These are phyloP conservation scores for Tolypocladium inflatum DNA, from an alignment of 2,329 filamentous ascomycete species.

Conservation along the genomic window DNA sequence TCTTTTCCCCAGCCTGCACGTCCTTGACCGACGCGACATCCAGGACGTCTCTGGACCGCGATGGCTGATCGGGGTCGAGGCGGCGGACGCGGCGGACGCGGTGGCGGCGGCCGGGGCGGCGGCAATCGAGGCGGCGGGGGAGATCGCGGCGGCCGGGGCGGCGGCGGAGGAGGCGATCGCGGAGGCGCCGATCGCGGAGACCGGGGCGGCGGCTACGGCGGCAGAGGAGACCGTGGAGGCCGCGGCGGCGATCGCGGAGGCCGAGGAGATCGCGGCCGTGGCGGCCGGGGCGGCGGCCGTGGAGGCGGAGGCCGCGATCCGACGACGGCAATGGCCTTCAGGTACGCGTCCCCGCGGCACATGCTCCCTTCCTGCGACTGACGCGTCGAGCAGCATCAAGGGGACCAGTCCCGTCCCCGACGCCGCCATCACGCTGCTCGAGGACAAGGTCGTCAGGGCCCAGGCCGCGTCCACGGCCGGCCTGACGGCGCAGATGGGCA, in stretches of 20 bases:
- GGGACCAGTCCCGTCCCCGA: constrained; percentile 13
- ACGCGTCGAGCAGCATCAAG: constrained; percentile 11
- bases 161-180: not conserved
- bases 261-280: constrained; percentile 8
- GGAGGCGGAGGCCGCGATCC: constrained; percentile 7
- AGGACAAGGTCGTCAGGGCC: constrained; percentile 26
- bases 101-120: constrained; percentile 6
- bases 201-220: constrained; percentile 1
- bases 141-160: constrained; percentile 5
- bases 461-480: constrained; percentile 16
- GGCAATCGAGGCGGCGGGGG: constrained; percentile 5
- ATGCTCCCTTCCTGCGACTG: not conserved
- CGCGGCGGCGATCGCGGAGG: constrained; percentile 8
- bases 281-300: constrained; percentile 12
- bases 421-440: constrained; percentile 21
- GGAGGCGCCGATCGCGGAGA: constrained; percentile 6
- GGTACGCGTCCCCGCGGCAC: not conserved
- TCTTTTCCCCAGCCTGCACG: too few species aligned
- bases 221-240: constrained; percentile 13
- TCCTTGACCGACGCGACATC: not conserved
- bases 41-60: not conserved
- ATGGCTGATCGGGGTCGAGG: constrained; percentile 21
- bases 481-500: constrained; percentile 26
- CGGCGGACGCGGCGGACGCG: constrained; percentile 4
- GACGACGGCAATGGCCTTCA: not conserved